Evolutionary conservation across 164 flowering plant genomes (phyloP).

Genomic region (Annona squamosa): DNA sequence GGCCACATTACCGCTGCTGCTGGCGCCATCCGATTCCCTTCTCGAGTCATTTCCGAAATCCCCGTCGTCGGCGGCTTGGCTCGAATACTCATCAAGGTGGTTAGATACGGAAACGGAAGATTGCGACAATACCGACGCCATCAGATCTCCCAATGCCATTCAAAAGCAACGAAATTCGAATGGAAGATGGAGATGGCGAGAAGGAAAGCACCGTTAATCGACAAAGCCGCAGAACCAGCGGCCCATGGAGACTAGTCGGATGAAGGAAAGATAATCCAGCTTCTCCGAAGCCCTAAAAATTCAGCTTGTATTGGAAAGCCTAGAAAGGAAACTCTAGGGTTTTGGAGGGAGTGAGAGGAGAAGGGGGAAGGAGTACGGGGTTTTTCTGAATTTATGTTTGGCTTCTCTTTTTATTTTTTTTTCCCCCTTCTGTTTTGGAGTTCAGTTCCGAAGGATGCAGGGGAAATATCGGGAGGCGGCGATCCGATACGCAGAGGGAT

Average conservation of each 20-base stretch:
- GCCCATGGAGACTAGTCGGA: constrained; percentile 56
- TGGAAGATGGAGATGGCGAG: constrained; percentile 3
- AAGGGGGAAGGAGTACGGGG: background rate
- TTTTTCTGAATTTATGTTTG: background rate
- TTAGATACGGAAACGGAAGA: constrained; percentile 44
- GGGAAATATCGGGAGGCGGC: background rate
- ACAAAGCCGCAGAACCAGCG: constrained; percentile 84
- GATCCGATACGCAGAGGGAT: background rate
- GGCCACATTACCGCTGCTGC: constrained; percentile 26
- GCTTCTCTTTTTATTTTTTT: background rate
- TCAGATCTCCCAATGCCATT: constrained; percentile 98
- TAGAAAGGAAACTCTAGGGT: constrained; percentile 15
- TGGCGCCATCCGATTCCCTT: constrained; percentile 48
- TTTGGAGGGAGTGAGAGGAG: background rate
- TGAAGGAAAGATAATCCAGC: constrained; percentile 64
- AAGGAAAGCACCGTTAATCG: constrained; percentile 32
- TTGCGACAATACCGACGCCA: constrained; percentile 77
- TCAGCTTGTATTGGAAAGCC: constrained; percentile 8
- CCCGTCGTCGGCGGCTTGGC: constrained; percentile 31
- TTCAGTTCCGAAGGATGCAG: background rate
- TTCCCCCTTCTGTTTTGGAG: background rate
- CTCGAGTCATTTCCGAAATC: constrained; percentile 20
- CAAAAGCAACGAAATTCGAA: constrained; percentile 31
- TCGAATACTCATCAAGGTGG: constrained; percentile 48
- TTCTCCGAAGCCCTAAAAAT: constrained; percentile 29